These are phyloP conservation scores for Coemansia sp. DNA, from an alignment of 192 early-diverging fungal species.

Conservation along the genomic window DNA sequence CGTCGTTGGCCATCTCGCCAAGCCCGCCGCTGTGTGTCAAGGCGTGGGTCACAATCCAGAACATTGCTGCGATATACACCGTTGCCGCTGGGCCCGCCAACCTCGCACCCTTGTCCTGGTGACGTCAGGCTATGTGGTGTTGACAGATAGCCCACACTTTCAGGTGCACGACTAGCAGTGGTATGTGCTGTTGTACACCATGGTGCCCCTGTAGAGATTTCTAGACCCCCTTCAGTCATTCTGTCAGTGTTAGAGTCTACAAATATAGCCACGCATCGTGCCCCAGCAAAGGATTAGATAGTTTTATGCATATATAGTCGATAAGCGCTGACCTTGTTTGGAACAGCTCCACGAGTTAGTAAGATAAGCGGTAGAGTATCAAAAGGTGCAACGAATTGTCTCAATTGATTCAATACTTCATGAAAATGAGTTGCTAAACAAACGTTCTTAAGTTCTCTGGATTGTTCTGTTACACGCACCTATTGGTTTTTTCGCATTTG, in stretches of 20 bases:
- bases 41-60: constrained; percentile 28
- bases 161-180: not conserved
- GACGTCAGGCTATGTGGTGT: constrained; percentile 34
- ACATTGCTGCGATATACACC: not conserved
- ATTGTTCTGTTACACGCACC: constrained; percentile 11
- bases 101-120: constrained; percentile 15
- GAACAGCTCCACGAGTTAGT: not conserved
- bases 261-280: not conserved
- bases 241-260: not conserved
- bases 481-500: constrained; percentile 15
- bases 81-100: not conserved
- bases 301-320: not conserved
- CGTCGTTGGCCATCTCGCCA: constrained; percentile 27
- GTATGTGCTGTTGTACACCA: not conserved
- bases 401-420: too few relatives aligned
- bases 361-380: not conserved
- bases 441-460: not conserved
- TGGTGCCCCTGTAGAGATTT: not conserved
- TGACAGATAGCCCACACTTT: constrained; percentile 15
- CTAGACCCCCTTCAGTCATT: not conserved
- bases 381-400: not conserved
- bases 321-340: not conserved
- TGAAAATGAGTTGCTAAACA: too few relatives aligned
- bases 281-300: not conserved
- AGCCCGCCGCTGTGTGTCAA: constrained; percentile 12